Percentiles rank a stretch among this genome's conserved stretches.
phyloP scores from a whole-genome alignment of 306 rosid species.

The Dalbergia cochinchinensis region DNA sequence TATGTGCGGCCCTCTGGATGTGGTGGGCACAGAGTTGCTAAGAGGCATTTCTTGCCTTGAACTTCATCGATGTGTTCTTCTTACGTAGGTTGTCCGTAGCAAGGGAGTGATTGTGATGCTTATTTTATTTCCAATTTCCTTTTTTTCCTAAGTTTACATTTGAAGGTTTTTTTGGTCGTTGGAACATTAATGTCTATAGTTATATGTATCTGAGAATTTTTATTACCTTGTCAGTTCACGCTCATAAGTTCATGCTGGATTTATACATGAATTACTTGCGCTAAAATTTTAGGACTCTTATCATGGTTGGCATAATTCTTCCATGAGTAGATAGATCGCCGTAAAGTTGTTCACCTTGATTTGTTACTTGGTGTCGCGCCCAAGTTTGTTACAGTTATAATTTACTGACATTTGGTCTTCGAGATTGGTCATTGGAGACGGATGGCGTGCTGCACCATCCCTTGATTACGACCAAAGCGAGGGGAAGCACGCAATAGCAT shows the following conservation, averaged over 20 bases:
- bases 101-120: conserved; percentile 74
- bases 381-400: too few relatives aligned
- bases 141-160: conserved; percentile 45
- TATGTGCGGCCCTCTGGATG: conserved; percentile 53
- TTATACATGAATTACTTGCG: not conserved
- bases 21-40: conserved; percentile 56
- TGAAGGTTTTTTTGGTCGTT: conserved; percentile 54
- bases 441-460: too few relatives aligned
- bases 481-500: too few relatives aligned
- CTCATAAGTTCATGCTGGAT: conserved; percentile 49
- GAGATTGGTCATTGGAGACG: too few relatives aligned
- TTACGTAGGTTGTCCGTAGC: conserved; percentile 71
- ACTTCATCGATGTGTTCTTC: conserved; percentile 59
- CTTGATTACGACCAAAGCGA: too few relatives aligned
- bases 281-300: not conserved
- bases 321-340: not conserved
- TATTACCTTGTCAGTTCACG: conserved; percentile 63
- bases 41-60: conserved; percentile 50
- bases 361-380: too few relatives aligned
- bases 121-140: conserved; percentile 34
- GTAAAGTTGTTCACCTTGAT: not conserved
- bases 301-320: not conserved
- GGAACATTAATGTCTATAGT: conserved; percentile 77
- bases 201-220: conserved; percentile 65
- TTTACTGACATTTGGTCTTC: too few relatives aligned